Base-by-base conservation (phyloP, 2,329 filamentous ascomycete genomes). In the Botrytis cinerea region DNA sequence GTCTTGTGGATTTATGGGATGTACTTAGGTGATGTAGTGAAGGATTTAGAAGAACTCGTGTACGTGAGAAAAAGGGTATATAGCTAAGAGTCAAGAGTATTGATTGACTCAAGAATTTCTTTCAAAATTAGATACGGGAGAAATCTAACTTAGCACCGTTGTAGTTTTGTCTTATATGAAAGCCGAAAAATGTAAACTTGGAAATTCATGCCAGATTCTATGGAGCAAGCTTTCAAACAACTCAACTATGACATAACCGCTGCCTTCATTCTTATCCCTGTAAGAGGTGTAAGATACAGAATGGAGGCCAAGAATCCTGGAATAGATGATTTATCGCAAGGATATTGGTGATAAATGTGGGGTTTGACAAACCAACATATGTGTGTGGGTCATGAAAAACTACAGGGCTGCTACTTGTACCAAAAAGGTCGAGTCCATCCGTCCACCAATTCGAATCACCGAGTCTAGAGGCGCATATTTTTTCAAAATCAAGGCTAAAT, bases 201-300 rank as follows among this genome's bases (percentile, higher is more conserved):
- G 70, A 72, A 72, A 57, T n/a, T 54, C 60, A 54, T 71, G 69
- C 57, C 28, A 40, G 16, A 59, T 35, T 67, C 70, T 72, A 67
- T 67, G 70, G 70, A 72, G 59, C 69, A 54, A 68, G 48, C 48
- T 43, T 71, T 63, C 59, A 38, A 64, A 32, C 57, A 63, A 72
- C 22, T 32, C 22, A 45, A 45, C 70, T 72, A 72, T 72, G 70
- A 72, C 70, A 72, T 72, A 72, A 67, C 61, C 60, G 60, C 46
- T 54, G 38, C 60, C 60, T n/a, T 59, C 48, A 68, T 68, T 43
- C 18, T 43, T 43, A 43, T 43, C 48, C 66, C 28, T 57, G 66
- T 45, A 57, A 32, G 46, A 72, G 46, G 40, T 68, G 66, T 57
- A 57, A 40, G 61, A 67, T 43, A 46, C 60, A 72, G 70, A 57